Percentiles rank a stretch among this genome's conserved stretches.
Conservation (phyloP, 495 filamentous ascomycete genomes). For the Hypoxylon subgilvum region DNA sequence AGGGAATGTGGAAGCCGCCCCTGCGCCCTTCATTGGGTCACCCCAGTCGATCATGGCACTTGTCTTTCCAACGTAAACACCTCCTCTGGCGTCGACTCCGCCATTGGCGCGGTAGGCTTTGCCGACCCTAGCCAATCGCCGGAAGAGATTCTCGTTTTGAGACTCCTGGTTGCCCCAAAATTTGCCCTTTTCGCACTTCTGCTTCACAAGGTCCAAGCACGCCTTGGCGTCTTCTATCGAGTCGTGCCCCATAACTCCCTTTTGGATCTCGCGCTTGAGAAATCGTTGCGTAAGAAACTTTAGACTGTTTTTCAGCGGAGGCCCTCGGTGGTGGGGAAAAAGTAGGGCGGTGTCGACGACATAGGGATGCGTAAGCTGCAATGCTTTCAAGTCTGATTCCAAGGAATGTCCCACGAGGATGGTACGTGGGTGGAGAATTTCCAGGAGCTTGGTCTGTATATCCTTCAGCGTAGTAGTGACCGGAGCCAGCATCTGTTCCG, state of each 20-base stretch:
- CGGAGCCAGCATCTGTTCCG: constrained; percentile 74
- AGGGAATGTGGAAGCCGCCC: constrained; percentile 69
- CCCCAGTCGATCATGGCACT: constrained; percentile 92
- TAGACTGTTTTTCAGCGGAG: constrained; percentile 69
- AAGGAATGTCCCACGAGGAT: constrained; percentile 92
- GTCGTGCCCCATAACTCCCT: constrained; percentile 72
- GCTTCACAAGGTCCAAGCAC: constrained; percentile 88
- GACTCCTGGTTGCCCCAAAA: constrained; percentile 78
- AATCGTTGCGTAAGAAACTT: constrained; percentile 84
- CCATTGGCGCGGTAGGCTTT: constrained; percentile 59
- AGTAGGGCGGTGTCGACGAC: constrained; percentile 88
- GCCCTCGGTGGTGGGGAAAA: constrained; percentile 66
- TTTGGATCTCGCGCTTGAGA: constrained; percentile 83
- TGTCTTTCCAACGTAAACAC: constrained; percentile 61
- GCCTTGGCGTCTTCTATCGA: constrained; percentile 90
- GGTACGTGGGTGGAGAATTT: constrained; percentile 73
- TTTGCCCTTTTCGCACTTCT: constrained; percentile 91
- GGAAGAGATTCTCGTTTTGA: constrained; percentile 84
- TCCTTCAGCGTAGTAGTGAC: constrained; percentile 84
- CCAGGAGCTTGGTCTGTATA: constrained; percentile 77
- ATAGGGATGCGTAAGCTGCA: constrained; percentile 87
- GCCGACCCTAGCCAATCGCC: constrained; percentile 68
- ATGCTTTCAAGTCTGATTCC: constrained; percentile 82
- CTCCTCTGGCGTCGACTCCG: constrained; percentile 53
- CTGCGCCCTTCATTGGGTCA: constrained; percentile 73